Percentiles rank a stretch among this genome's conserved stretches.
Conservation (phyloP, 495 filamentous ascomycete genomes). For the Massariosphaeria phaeospora region DNA sequence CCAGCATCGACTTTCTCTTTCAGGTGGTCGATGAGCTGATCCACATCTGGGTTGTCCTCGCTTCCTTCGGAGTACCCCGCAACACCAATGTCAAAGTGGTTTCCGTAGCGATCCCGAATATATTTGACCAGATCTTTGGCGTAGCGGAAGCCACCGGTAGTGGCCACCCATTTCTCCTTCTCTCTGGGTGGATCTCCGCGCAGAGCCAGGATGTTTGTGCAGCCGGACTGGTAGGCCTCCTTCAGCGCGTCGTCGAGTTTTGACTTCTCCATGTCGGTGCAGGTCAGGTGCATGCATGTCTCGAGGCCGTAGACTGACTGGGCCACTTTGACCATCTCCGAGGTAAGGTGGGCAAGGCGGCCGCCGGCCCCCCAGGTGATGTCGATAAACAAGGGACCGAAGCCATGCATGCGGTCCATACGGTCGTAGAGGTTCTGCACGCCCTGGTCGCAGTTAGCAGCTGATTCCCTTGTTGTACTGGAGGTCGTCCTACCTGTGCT, state of each 20-base stretch:
- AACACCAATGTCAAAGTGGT: constrained; percentile 97
- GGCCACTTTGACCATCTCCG: constrained; percentile 95
- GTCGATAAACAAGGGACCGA: constrained; percentile 93
- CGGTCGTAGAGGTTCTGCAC: constrained; percentile 99
- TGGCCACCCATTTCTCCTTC: constrained; percentile 85
- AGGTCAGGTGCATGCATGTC: constrained; percentile 99
- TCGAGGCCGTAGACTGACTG: constrained; percentile 96
- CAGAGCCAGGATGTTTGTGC: constrained; percentile 94
- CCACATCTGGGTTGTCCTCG: constrained; percentile 84
- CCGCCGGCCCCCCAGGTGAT: constrained; percentile 99
- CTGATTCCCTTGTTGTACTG: not conserved
- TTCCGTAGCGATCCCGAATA: constrained; percentile 80
- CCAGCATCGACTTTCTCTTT: constrained; percentile 98
- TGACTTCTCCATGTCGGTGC: constrained; percentile 91
- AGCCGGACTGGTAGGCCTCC: constrained; percentile 88
- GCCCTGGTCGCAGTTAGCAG: constrained; percentile 50
- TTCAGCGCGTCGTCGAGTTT: constrained; percentile 86
- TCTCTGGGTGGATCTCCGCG: constrained; percentile 94
- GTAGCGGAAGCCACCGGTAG: constrained; percentile 81
- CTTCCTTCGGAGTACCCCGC: constrained; percentile 96
- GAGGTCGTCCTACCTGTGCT: constrained; percentile 54
- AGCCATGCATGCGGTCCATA: constrained; percentile 96
- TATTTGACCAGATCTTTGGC: constrained; percentile 91
- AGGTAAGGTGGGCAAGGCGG: constrained; percentile 81
- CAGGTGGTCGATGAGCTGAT: constrained; percentile 80